These are phyloP conservation scores for Pavlovales sp. DNA, from an alignment of 208 protist species.

Conservation along the genomic window DNA sequence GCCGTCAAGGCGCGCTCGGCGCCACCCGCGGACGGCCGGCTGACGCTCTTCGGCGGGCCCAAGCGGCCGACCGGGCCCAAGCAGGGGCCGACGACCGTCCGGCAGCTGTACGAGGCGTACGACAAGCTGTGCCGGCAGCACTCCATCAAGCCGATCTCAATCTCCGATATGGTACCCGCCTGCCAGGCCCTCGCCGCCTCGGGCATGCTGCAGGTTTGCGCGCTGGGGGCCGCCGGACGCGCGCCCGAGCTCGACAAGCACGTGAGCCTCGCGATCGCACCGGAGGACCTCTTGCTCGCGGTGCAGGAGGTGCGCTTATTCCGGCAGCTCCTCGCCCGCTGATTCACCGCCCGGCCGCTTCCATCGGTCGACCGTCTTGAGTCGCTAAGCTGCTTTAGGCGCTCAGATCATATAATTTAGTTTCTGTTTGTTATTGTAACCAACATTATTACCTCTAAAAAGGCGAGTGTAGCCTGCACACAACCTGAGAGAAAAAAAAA, in stretches of 20 bases:
- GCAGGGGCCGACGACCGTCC: not conserved
- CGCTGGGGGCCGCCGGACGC: not conserved
- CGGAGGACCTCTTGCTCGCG: not conserved
- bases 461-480: too few relatives aligned
- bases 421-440: too few relatives aligned
- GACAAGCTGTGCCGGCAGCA: not conserved
- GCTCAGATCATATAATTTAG: too few relatives aligned
- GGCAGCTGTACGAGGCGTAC: not conserved
- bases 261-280: not conserved
- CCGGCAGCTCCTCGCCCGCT: not conserved
- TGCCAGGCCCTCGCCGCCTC: slow-evolving; percentile 11
- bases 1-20: not conserved
- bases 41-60: not conserved
- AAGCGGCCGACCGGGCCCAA: too few relatives aligned
- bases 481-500: too few relatives aligned
- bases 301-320: slow-evolving; percentile 13
- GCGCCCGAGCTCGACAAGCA: not conserved
- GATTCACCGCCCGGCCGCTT: too few relatives aligned
- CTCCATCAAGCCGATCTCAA: not conserved
- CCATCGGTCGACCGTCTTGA: too few relatives aligned
- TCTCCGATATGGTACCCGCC: not conserved
- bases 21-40: not conserved
- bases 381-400: too few relatives aligned
- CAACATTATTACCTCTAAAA: too few relatives aligned
- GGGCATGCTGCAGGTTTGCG: not conserved